phyloP scores from a whole-genome alignment of 371 early-diverging fungal genomes.

The Smittium mucronatum region DNA sequence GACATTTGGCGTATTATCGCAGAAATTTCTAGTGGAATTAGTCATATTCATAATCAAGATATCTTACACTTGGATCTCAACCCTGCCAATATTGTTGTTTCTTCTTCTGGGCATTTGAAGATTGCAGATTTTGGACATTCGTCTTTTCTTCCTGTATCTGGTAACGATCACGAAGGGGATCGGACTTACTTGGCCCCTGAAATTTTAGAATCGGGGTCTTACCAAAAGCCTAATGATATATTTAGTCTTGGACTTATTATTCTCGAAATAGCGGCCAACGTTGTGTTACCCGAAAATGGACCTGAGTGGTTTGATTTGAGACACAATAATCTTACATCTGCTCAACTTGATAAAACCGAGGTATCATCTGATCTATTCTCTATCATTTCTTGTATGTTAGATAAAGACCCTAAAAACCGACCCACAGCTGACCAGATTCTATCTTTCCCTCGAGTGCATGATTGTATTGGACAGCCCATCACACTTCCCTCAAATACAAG shows the following conservation, averaged over 20 bases:
- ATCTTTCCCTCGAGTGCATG: background rate
- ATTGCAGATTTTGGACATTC: slow-evolving; percentile 86
- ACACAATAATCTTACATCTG: slow-evolving; percentile 51
- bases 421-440: slow-evolving; percentile 38
- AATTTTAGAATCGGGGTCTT: slow-evolving; percentile 51
- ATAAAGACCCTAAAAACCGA: slow-evolving; percentile 39
- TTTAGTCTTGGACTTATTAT: slow-evolving; percentile 88
- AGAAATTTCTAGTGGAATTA: slow-evolving; percentile 59
- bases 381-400: slow-evolving; percentile 50
- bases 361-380: slow-evolving; percentile 33
- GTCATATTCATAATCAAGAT: slow-evolving; percentile 52
- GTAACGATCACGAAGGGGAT: slow-evolving; percentile 68
- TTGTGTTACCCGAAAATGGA: slow-evolving; percentile 73
- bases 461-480: background rate
- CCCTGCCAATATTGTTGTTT: slow-evolving; percentile 59
- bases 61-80: slow-evolving; percentile 81
- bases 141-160: slow-evolving; percentile 42
- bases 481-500: too few relatives aligned
- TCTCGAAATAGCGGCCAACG: slow-evolving; percentile 70
- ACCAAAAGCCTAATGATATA: slow-evolving; percentile 74
- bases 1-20: slow-evolving; percentile 64
- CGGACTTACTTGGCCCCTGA: slow-evolving; percentile 93
- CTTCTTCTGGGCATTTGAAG: slow-evolving; percentile 40
- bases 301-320: slow-evolving; percentile 73
- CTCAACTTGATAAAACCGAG: slow-evolving; percentile 25